Base-by-base conservation (phyloP, 1,139 yeast species). In the Geotrichum cucujoidarum region DNA sequence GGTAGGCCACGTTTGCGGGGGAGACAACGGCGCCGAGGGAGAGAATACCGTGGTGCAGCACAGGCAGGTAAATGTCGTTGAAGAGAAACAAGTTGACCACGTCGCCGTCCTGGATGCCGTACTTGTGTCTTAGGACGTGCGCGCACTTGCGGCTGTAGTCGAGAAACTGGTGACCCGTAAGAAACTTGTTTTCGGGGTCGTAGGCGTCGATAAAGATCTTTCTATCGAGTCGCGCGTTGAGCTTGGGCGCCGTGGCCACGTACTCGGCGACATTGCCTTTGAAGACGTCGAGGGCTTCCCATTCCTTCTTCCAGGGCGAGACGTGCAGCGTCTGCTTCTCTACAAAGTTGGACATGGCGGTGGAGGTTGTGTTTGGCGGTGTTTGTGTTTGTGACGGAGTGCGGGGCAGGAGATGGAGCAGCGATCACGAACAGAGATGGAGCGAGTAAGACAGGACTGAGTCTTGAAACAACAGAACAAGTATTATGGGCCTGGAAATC, bases 1-100 rank as follows among this genome's bases (percentile, higher is more conserved):
- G 53, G 53, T 68, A 69, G 42, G 63, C 60, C 22, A 63, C 57
- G 48, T 66, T 68, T 1, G 69, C 70, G 2, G 72, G 72, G 4
- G 68, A 58, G 20, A 68, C 56, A 4, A 63, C 50, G 3, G 63
- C 72, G 8, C 70, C 72, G 10, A 60, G 56, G 22, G 61, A 52
- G n/a, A 66, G 54, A 16, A 62, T 56, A 1, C 64, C 68, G 39
- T 59, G 58, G 43, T 67, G 69, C 17, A 66, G 47, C 1, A 58
- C 48, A 1, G 67, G 61, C 20, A 60, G 56, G 50, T 56, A 59
- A 33, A 67, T 56, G 47, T 55, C 48, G 53, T 68, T 68, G 17
- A 58, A 52, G 17, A 62, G 54, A 43, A 64, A 64, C 16, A 66
- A 35, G 43, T 63, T 58, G 5, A 67, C 63, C 14, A 64, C 69